Conservation (phyloP, 2,329 filamentous ascomycete species). For the Xylaria arbuscula region DNA sequence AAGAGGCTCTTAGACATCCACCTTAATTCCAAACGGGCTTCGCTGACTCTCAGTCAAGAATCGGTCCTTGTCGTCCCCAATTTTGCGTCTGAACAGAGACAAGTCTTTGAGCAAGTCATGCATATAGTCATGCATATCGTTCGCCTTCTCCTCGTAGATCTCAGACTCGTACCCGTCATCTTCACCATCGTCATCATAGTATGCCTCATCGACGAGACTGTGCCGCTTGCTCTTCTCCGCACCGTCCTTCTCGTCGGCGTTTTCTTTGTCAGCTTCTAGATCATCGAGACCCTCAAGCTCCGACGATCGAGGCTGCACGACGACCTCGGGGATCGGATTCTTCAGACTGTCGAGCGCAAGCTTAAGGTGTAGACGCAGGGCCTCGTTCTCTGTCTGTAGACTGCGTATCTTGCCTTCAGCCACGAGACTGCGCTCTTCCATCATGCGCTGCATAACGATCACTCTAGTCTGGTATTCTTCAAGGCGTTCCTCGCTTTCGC, state of each 20-base stretch:
- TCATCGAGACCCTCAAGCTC: conserved; percentile 43
- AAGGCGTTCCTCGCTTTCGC: conserved; percentile 82
- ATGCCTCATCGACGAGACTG: conserved; percentile 64
- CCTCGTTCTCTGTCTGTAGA: conserved; percentile 89
- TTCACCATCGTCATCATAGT: conserved; percentile 67
- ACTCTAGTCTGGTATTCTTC: conserved; percentile 97
- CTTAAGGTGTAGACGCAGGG: conserved; percentile 85
- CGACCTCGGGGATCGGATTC: conserved; percentile 83
- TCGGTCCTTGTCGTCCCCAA: conserved; percentile 81
- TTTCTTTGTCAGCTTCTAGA: conserved; percentile 51
- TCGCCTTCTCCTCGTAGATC: conserved; percentile 64
- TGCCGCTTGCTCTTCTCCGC: conserved; percentile 50
- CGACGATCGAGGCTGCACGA: conserved; percentile 49
- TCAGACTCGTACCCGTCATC: conserved; percentile 57
- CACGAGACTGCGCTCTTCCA: conserved; percentile 93
- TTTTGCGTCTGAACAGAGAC: conserved; percentile 83
- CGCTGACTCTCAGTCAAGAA: conserved; percentile 74
- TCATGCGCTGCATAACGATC: conserved; percentile 88
- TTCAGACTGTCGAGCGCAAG: conserved; percentile 87
- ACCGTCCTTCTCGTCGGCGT: conserved; percentile 47
- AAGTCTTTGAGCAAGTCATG: conserved; percentile 84
- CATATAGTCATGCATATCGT: conserved; percentile 85
- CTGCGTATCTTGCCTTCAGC: conserved; percentile 94
- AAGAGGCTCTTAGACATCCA: conserved; percentile 51
- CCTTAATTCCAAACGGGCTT: conserved; percentile 58